Base-by-base conservation (phyloP, 2,329 filamentous ascomycete genomes). In the Exutisphaerella laricina region DNA sequence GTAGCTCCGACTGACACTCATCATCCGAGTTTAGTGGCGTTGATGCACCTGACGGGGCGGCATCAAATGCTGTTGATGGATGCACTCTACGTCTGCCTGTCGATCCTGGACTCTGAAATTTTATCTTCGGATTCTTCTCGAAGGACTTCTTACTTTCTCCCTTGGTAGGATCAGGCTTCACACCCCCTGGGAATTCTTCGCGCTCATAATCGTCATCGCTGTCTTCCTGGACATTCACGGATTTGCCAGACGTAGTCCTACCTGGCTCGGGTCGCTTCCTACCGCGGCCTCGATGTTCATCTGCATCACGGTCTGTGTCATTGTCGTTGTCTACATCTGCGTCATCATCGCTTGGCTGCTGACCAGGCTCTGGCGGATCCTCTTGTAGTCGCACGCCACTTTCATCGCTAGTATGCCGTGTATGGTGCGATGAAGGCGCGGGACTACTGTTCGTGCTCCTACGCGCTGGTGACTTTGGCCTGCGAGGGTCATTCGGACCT, bases 41-140 rank as follows among this genome's bases (percentile, higher is more conserved):
- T 3, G 73, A 72, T 30, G 71, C 53, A 21, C 70, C 69, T 69
- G 83, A 65, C 68, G 75, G 75, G 10, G 77, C 73, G 45, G 81
- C 70, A 58, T 95, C 89, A 61, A 89, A 96, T 61, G 82, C 92
- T 8, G 86, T 94, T 40, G 80, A 79, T 1, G 89, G 89, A 61
- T 94, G 89, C 57, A 68, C 39, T 66, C 60, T 50, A 65, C 74
- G 46, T 60, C 53, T 34, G 33, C 35, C 22, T 53, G 53, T 26
- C 41, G 54, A 28, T 14, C 49, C 48, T n/a, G 56, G 54, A 13
- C 58, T 53, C 17, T 55, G 56, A 10, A 62, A 39, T 17, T 55
- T 58, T 1, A 55, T 56, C 16, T 54, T 58, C 5, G 53, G 51
- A 22, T 60, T 57, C 23, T 50, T 53, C 18, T 43, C 50, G 39